Base-by-base conservation (phyloP, 1,284 basidiomycete genomes). In the Cutaneotrichosporon daszewskae region DNA sequence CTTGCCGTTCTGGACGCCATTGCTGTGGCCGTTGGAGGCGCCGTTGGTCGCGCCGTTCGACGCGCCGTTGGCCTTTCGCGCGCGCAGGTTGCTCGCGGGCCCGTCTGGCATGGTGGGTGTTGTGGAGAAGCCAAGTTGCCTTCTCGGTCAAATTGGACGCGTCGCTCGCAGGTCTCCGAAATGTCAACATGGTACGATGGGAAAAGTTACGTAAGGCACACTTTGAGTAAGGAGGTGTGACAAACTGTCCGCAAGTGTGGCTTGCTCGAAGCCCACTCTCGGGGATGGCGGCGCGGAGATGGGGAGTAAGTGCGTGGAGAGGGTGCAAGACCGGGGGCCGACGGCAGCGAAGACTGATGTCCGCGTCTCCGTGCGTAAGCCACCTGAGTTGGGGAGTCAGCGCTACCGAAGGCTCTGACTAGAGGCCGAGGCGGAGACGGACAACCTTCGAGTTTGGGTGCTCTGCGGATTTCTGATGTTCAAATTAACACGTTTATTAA, bases 51-150 rank as follows among this genome's bases (percentile, higher is more conserved):
- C 32, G 38, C 23, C 33, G 25, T 29, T 34, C 35, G 34, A 17
- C 7, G 36, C 37, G n/a, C 41, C 41, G 41, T 43, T 43, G 36
- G 53, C 47, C 38, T 55, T 58, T 37, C 60, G 52, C 23, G 54
- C 51, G 13, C 60, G 54, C 37, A 60, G 42, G 36, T 58, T 53
- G 40, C 43, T 46, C 19, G 49, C 54, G 14, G 57, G 49, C 26
- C 25, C 24, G 35, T 32, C 42, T 20, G 33, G 19, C 37, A 39
- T 36, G 33, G 33, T 28, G 26, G 17, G 17, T 16, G 19, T 25
- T 22, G 22, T 19, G n/a, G 13, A 6, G 28, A 11, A n/a, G 28
- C 16, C 8, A 31, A 22, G 19, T 3, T 22, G 19, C 11, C 11
- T 20, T 13, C 16, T 22, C 11, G 19, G 33, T 13, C 33, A 19